Evolutionary conservation across 1,284 basidiomycete species (phyloP).

Genomic region (Fereydounia khargensis): DNA sequence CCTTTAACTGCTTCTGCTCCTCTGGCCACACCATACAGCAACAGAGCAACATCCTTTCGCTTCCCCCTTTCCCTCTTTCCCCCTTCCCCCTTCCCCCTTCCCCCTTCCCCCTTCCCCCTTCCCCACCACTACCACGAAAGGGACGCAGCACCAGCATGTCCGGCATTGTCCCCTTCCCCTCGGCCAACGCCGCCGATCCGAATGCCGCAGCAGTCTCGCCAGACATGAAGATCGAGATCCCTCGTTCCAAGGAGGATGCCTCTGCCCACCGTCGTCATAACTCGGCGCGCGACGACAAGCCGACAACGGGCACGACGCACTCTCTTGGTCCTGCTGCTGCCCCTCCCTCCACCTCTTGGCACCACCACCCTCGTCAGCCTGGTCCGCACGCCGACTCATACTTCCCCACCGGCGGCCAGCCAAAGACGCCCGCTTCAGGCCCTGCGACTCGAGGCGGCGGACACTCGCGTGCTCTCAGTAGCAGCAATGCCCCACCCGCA

Average conservation of each 20-base stretch:
- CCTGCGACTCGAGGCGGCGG: conserved; percentile 3
- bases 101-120: no score
- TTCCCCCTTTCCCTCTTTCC: no score
- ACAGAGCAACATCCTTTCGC: no score
- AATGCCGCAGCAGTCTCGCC: no score
- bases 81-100: no score
- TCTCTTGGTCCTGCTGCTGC: no score
- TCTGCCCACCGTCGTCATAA: conserved; percentile 6
- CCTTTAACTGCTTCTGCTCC: no score
- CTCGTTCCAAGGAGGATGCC: conserved; percentile 9
- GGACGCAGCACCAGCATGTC: no score
- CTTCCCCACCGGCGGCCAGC: conserved; percentile 18
- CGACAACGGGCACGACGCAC: no score
- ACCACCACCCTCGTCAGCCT: conserved; percentile 39
- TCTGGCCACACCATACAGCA: no score
- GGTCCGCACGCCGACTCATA: conserved; percentile 33
- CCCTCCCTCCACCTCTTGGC: conserved; percentile 14
- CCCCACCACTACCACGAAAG: no score
- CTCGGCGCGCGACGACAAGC: no score
- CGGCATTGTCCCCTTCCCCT: conserved; percentile 20
- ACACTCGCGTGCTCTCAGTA: conserved; percentile 21
- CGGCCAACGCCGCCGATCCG: conserved; percentile 1
- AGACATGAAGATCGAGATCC: conserved; percentile 34
- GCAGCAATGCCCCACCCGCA: background rate
- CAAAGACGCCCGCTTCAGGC: conserved; percentile 21